Conservation (phyloP, 208 protist genomes). For the Acanthamoeba castellanii region DNA sequence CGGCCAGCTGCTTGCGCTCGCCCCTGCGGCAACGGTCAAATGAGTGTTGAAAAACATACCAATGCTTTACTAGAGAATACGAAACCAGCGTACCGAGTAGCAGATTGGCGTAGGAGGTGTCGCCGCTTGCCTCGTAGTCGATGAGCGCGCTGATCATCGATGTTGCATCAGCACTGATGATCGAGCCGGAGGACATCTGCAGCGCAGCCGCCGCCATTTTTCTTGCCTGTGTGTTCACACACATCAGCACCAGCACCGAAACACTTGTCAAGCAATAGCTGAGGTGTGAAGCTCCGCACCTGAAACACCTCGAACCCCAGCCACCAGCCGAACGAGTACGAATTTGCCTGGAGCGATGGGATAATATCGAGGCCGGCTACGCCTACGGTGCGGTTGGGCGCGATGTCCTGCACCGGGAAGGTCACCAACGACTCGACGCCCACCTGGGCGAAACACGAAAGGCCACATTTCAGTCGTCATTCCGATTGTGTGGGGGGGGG, state of each 20-base stretch:
- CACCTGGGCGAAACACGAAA: background rate
- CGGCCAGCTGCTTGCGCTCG: background rate
- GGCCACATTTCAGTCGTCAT: too few relatives aligned
- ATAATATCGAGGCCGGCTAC: background rate
- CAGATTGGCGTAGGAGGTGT: too few relatives aligned
- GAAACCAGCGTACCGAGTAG: background rate
- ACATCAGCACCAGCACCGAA: too few relatives aligned
- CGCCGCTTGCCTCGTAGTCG: background rate
- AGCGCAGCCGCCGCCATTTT: background rate
- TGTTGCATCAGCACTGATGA: background rate
- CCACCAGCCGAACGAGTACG: background rate
- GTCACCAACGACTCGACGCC: background rate
- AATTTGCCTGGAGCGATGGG: background rate
- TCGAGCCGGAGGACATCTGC: background rate
- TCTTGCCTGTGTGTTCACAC: too few relatives aligned
- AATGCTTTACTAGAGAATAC: too few relatives aligned
- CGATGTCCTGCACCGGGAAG: background rate
- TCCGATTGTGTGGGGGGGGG: too few relatives aligned
- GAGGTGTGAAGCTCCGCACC: background rate
- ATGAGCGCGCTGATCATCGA: background rate
- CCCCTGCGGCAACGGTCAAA: background rate
- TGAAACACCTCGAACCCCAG: background rate
- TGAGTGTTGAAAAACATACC: background rate
- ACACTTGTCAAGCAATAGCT: too few relatives aligned
- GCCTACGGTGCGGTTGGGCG: background rate